phyloP scores from a whole-genome alignment of 1,284 basidiomycete species.

The Pascua guehoae region DNA sequence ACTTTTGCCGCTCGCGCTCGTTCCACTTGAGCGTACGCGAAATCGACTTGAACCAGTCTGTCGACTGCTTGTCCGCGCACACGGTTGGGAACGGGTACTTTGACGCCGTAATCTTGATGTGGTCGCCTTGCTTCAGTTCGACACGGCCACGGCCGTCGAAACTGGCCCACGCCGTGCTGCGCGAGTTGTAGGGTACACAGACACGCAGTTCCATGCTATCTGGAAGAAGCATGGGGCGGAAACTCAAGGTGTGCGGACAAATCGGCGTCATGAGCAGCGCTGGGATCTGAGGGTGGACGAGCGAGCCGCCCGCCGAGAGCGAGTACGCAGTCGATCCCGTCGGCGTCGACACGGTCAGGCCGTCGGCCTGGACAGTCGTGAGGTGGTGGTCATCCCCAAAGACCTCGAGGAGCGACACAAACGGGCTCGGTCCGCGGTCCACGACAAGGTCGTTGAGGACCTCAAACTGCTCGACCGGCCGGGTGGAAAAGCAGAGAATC shows the following conservation, averaged over 20 bases:
- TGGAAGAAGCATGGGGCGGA: conserved; percentile 96
- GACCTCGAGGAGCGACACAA: conserved; percentile 90
- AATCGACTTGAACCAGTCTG: conserved; percentile 97
- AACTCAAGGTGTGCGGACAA: conserved; percentile 96
- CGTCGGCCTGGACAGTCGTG: conserved; percentile 98
- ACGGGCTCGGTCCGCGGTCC: conserved; percentile 95
- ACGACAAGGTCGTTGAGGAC: conserved; percentile 98
- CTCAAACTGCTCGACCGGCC: conserved; percentile 95
- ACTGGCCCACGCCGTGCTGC: conserved; percentile 97
- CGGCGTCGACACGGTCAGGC: conserved; percentile 90
- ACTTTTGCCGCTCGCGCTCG: conserved; percentile 93
- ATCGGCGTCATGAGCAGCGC: conserved; percentile 96
- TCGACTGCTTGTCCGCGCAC: conserved; percentile 93
- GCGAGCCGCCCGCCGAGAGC: conserved; percentile 94
- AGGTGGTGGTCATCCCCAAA: conserved; percentile 99
- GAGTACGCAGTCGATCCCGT: conserved; percentile 99
- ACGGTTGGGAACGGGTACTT: conserved; percentile 99
- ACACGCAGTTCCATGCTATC: conserved; percentile 98
- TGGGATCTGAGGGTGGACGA: conserved; percentile 97
- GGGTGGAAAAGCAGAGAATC: conserved; percentile 95
- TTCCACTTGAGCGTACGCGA: conserved; percentile 97
- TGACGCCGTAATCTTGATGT: conserved; percentile 97
- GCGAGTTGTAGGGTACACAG: conserved; percentile 96
- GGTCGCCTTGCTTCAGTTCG: conserved; percentile 95
- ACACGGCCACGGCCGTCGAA: conserved; percentile 97